phyloP scores from a whole-genome alignment of 108 stramenopile genomes.

The Pseudonitzschia pungens region DNA sequence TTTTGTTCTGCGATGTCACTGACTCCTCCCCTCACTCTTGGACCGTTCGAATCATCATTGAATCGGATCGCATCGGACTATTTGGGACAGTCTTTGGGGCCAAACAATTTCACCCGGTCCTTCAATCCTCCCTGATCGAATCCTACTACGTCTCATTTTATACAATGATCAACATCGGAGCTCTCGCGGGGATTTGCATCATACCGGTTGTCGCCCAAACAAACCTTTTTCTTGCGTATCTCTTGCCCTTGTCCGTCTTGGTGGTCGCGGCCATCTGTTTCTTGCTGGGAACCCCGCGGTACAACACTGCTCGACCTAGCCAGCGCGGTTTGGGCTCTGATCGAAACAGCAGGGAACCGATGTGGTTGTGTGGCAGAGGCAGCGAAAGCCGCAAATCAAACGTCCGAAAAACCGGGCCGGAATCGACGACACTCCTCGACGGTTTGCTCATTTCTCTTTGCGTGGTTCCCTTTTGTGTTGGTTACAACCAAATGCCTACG shows the following conservation, averaged over 20 bases:
- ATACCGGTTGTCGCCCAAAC: conserved; percentile 68
- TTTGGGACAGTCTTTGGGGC: conserved; percentile 58
- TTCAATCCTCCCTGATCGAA: conserved; percentile 65
- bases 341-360: conserved; percentile 4
- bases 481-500: conserved; percentile 70
- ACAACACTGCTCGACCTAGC: conserved; percentile 48
- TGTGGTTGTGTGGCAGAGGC: conserved; percentile 3
- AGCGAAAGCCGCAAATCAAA: conserved; percentile 9
- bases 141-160: conserved; percentile 80
- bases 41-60: no score
- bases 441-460: conserved; percentile 42
- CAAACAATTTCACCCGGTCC: conserved; percentile 75
- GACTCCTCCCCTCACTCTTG: no score
- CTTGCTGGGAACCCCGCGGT: conserved; percentile 46
- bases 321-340: conserved; percentile 4
- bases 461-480: conserved; percentile 71
- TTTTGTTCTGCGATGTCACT: no score
- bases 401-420: not conserved
- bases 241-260: conserved; percentile 54
- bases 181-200: conserved; percentile 62
- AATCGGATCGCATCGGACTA: no score
- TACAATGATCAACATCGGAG: conserved; percentile 80
- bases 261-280: conserved; percentile 49
- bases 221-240: conserved; percentile 64
- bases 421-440: conserved; percentile 43